A percentile compares a stretch with the other conserved stretches of the same genome.
These are phyloP conservation scores for Meyerozyma athensensis DNA, from an alignment of 1,139 yeast species.

Conservation along the genomic window DNA sequence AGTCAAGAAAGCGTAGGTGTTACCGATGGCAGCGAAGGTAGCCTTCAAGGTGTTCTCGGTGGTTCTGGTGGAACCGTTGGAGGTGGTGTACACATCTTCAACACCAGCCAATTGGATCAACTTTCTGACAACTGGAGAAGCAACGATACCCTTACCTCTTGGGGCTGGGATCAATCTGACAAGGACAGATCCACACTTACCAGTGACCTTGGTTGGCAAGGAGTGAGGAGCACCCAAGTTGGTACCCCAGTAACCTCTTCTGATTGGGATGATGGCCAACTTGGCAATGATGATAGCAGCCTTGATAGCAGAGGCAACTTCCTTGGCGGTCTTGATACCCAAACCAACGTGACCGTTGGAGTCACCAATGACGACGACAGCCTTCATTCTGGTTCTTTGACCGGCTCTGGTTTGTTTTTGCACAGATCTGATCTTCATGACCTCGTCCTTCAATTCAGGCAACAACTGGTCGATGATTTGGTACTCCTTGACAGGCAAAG, in stretches of 20 bases:
- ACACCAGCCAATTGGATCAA: conserved; percentile 99
- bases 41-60: conserved; percentile 99
- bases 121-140: conserved; percentile 99
- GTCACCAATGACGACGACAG: conserved; percentile 99
- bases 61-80: conserved; percentile 99
- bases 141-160: conserved; percentile 99
- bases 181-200: conserved; percentile 99
- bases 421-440: conserved; percentile 99
- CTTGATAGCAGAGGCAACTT: conserved; percentile 99
- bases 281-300: conserved; percentile 99
- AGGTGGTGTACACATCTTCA: conserved; percentile 98
- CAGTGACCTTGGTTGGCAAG: conserved; percentile 95
- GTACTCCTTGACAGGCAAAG: conserved; percentile 99
- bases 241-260: conserved; percentile 99
- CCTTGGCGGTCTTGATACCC: conserved; percentile 99
- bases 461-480: conserved; percentile 96
- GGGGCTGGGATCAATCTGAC: conserved; percentile 99
- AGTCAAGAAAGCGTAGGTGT: conserved; percentile 99
- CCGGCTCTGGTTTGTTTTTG: conserved; percentile 99
- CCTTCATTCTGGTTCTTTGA: conserved; percentile 99
- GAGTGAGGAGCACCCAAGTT: conserved; percentile 99
- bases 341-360: conserved; percentile 99
- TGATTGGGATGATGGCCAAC: conserved; percentile 97
- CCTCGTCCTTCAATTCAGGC: conserved; percentile 96
- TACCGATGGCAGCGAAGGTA: conserved; percentile 98